phyloP scores from a whole-genome alignment of 2,329 filamentous ascomycete genomes.

The Neofusicoccum laricinum region DNA sequence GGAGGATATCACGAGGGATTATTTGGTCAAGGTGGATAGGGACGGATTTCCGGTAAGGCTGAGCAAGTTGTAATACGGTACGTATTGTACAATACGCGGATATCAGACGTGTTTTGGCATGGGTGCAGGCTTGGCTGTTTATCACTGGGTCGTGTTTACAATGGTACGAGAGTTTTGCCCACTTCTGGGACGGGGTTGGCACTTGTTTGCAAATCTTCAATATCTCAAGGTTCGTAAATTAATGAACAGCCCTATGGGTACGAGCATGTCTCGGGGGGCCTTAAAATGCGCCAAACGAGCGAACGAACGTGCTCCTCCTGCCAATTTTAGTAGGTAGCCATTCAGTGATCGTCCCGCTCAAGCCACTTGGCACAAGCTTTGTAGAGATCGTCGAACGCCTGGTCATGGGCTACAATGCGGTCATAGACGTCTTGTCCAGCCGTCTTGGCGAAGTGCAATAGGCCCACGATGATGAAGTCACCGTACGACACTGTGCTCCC shows the following conservation, averaged over 20 bases:
- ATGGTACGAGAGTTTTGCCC: background rate
- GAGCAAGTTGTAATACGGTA: background rate
- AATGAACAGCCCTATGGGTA: conserved; percentile 1
- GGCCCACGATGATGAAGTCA: conserved; percentile 53
- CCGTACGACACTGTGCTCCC: conserved; percentile 35
- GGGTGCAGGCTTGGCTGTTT: no score
- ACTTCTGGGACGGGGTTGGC: background rate
- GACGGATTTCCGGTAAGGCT: background rate
- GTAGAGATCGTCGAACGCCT: conserved; percentile 33
- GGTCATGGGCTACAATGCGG: conserved; percentile 39
- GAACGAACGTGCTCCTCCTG: background rate
- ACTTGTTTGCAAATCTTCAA: background rate
- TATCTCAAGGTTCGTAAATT: background rate
- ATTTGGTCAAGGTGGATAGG: background rate
- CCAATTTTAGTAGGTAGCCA: background rate
- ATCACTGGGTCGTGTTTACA: no score
- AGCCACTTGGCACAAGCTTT: conserved; percentile 42
- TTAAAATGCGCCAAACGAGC: background rate
- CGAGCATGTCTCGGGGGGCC: background rate
- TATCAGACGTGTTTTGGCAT: background rate
- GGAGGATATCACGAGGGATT: background rate
- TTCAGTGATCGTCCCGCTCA: conserved; percentile 34
- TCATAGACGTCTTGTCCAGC: conserved; percentile 39
- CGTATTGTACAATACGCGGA: background rate
- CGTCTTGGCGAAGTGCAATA: conserved; percentile 44